Base-by-base conservation (phyloP, 192 early-diverging fungal genomes). In the Phlyctochytrium planicorne region DNA sequence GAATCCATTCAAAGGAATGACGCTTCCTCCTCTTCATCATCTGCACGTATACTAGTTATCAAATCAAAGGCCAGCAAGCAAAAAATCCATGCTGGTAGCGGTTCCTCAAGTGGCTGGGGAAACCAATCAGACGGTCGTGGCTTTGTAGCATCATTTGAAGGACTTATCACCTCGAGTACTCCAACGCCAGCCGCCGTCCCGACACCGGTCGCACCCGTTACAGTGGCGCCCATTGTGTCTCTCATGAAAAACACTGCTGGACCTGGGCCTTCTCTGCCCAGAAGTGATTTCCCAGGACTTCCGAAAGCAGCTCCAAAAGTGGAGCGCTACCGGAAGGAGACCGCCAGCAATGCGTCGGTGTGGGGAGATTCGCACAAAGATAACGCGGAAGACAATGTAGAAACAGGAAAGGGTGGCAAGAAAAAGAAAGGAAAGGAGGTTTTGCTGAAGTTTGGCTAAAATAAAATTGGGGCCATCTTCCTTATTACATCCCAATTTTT, bases 1-100 rank as follows among this genome's bases (percentile, higher is more conserved):
- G 70, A 74, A 14, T 63, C 74, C 27, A 31, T 70, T 4, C 29
- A 10, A 59, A n/a, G 23, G 6, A 59, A 59, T n/a, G 62, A 30
- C 52, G 74, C 40, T 32, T 71, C 75, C 50, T 64, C 69, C 4
- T 73, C 76, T 14, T 63, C 77, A 63, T 73, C 84, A 14, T 74
- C 79, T 2, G 77, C 83, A 4, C 82, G 87, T 12, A 87, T 92
- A 17, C 73, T 91, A 1, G 89, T 91, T 0, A 90, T 92, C 72
- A 92, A 91, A 67, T 80, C 81, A 34, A 84, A 80, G 10, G 86
- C 80, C 34, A 82, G 40, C 40, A 47, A 47, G 20, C 40, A 47
- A 20, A 47, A 47, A 20, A 47, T 47, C 40, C 40, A 47, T 20
- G 40, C 40, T 14, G 40, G 40, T 6, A n/a, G n/a, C n/a, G n/a